Percentiles rank a stretch among this genome's conserved stretches.
phyloP scores from a whole-genome alignment of 441 rosid genomes.

The Manihot esculenta region DNA sequence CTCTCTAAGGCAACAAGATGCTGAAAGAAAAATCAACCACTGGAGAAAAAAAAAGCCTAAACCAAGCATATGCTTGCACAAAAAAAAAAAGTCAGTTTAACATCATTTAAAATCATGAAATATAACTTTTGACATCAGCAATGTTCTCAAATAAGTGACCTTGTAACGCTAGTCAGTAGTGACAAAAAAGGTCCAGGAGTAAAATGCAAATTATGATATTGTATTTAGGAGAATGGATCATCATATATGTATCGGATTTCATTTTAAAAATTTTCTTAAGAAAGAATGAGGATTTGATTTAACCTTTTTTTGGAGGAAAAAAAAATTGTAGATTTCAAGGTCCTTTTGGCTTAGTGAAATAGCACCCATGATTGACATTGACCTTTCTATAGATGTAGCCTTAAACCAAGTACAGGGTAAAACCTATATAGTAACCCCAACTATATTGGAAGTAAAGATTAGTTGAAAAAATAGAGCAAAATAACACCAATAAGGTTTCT shows the following conservation, averaged over 20 bases:
- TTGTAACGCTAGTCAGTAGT: not conserved
- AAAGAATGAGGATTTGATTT: not conserved
- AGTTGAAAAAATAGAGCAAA: not conserved
- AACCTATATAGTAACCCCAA: not conserved
- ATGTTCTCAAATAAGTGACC: not conserved
- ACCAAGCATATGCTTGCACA: not conserved
- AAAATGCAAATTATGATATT: not conserved
- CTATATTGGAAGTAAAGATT: not conserved
- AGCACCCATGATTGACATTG: not conserved
- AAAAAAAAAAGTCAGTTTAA: not conserved
- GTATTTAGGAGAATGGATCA: not conserved
- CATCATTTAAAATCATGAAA: not conserved
- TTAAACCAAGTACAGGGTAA: not conserved
- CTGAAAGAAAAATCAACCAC: conserved; percentile 5
- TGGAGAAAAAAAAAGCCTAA: not conserved
- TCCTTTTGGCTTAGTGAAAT: not conserved
- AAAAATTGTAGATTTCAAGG: not conserved
- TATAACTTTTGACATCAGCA: not conserved
- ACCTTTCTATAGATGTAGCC: too few species aligned
- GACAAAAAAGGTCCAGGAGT: not conserved
- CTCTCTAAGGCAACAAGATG: conserved; percentile 9
- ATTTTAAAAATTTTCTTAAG: not conserved
- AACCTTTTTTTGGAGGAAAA: not conserved
- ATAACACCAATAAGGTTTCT: not conserved
- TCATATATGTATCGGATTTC: not conserved